phyloP scores from a whole-genome alignment of 2,329 filamentous ascomycete genomes.

The Juglanconis juglandina region DNA sequence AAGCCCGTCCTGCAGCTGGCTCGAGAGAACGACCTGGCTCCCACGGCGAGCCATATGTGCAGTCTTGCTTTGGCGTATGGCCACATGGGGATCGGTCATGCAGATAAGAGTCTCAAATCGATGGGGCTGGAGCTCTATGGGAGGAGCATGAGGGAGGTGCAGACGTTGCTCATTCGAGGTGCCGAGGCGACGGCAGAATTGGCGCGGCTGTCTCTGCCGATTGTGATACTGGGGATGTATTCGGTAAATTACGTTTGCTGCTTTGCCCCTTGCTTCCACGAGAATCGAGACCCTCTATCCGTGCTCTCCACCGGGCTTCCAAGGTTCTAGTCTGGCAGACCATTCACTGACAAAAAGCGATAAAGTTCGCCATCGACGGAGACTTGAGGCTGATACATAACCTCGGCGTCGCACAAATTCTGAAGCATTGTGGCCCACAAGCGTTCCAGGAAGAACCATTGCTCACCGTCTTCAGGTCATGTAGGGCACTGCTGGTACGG shows the following conservation, averaged over 20 bases:
- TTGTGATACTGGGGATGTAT: conserved; percentile 18
- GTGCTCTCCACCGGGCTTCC: no score
- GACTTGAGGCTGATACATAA: conserved; percentile 26
- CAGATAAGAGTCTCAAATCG: conserved; percentile 12
- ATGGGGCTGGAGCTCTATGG: conserved; percentile 18
- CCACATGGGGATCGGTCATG: conserved; percentile 16
- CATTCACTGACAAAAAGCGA: background rate
- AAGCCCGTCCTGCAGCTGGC: conserved; percentile 24
- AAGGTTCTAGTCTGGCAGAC: no score
- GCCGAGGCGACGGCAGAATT: conserved; percentile 4
- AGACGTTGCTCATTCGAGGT: conserved; percentile 9
- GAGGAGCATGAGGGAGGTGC: conserved; percentile 13
- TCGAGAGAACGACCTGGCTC: conserved; percentile 17
- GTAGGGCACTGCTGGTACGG: conserved; percentile 23
- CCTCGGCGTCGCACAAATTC: conserved; percentile 24
- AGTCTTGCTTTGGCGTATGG: conserved; percentile 20
- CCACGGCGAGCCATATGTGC: conserved; percentile 19
- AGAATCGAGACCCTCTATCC: no score
- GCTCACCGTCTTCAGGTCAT: conserved; percentile 24
- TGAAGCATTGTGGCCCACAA: conserved; percentile 25
- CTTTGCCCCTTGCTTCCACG: background rate
- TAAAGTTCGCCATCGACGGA: conserved; percentile 23
- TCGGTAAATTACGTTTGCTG: conserved; percentile 10
- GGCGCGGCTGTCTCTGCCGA: conserved; percentile 14
- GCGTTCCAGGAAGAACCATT: conserved; percentile 23